Base-by-base conservation (phyloP, 2,329 filamentous ascomycete species). In the Claviceps pazoutovae region DNA sequence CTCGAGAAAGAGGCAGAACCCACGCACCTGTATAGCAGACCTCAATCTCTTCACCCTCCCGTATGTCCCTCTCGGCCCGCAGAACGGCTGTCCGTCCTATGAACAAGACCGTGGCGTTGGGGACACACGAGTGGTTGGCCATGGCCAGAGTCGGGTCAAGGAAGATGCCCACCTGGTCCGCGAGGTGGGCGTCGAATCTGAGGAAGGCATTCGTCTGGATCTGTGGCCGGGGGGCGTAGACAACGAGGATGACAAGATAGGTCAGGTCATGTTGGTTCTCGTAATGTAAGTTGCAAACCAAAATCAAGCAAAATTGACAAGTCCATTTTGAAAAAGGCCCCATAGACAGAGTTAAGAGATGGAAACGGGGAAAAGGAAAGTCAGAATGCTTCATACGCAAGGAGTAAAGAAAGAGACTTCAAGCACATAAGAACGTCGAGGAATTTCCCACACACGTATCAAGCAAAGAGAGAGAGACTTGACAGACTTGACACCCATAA, bases 141-240 rank as follows among this genome's bases (percentile, higher is more conserved):
- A 82, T 79, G 53, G 78, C 75, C 43, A 81, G 66, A 3, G 63
- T 70, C 1, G 75, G 69, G 55, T 81, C 75, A 39, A 83, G 64
- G 55, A 78, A 82, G 34, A 80, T 67, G 23, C 78, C 79, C 1
- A 73, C 68, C 51, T 74, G 68, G 1, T 70, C 74, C 13, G 41
- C 43, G 7, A 74, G 62, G 57, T 82, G 77, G 2, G 66, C 62
- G 50, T 82, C 77, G 26, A 69, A 68, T 50, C 76, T 68, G 58
- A 78, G 76, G 60, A 83, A 83, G 4, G 78, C 71, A 63, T 84
- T 84, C 39, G 78, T 79, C 60, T 79, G 72, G 53, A 82, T 72
- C 78, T 82, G 53, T 19, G 6, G 43, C 14, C n/a, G 14, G 23
- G 26, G 0, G 11, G 14, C 9, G 11, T 11, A 14, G 19, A 14